Base-by-base conservation (phyloP, 352 stramenopile genomes). In the Pythium aquatile region DNA sequence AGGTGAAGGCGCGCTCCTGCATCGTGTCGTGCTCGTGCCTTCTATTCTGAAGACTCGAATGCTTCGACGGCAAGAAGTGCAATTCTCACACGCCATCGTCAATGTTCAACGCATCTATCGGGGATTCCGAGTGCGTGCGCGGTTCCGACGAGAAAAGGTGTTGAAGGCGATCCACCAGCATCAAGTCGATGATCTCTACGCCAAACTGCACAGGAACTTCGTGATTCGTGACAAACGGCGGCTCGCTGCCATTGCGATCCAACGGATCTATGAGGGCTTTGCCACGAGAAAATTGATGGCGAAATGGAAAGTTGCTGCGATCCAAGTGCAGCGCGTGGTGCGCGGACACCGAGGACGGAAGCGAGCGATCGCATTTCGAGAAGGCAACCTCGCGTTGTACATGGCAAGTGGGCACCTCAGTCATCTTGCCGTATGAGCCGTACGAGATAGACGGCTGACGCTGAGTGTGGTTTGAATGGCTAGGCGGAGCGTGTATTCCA, bases 351-450 rank as follows among this genome's bases (percentile, higher is more conserved):
- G 72, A 24, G 83, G 83, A 5, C 65, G 83, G 7, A 75, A 84
- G 48, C 73, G 83, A 29, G 83, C 79, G 16, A 68, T 77, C 35
- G 77, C 79, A 39, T 89, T 91, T 47, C 72, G 80, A 33, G 81
- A 90, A 35, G 83, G 83, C 5, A 90, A 75, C 17, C 81, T 79
- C 29, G 87, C 78, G 0, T 89, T 90, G 40, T 88, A 81, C 61
- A 91, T 91, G 80, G 68, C 70, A 33, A 1, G 37, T 5, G 5
- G 20, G 3, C 2, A 10, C 33, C 33, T 39, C 2, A 24, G 20
- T 24, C 20, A 24, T 24, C 20, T 24, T 24, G 20, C 20, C 20
- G 20, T 24, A 24, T 24, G 20, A 24, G 20, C 20, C 20, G 20
- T 24, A 24, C 20, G 20, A 24, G 20, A 24, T 35, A 35, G 32